Base-by-base conservation (phyloP, 495 filamentous ascomycete species). In the Paragyromitra xinjiangensis region DNA sequence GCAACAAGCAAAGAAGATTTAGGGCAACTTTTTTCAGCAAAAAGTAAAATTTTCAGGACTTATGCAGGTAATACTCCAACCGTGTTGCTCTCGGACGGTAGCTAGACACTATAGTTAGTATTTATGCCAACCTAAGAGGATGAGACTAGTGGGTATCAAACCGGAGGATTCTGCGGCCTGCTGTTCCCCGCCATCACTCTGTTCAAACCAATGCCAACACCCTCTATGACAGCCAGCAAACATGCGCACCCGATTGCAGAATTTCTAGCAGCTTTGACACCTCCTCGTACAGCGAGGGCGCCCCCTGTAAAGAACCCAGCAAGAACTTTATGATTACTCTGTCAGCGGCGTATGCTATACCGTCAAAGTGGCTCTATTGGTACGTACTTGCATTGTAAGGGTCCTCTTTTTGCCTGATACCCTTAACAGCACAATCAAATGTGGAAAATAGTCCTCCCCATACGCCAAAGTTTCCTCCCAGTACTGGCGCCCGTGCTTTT, bases 221-320 rank as follows among this genome's bases (percentile, higher is more conserved):
- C 95, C 85, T 99, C 95, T 73, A 99, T 98, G 53, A 98, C 93
- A 11, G 91, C 95, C 24, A 99, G 87, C 81, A 99, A 87, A 66
- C 95, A 92, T 50, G 93, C 95, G 82, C 95, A 98, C 80, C 94
- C 93, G 74, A 99, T 98, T 45, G 96, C 95, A 42, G 93, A 93
- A 85, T 98, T 98, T 74, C 95, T 87, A 39, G 93, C 92, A 61
- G 94, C 92, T 84, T 91, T 93, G 75, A 90, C 88, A 66, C 95
- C 96, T 82, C 95, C 96, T 86, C 95, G 89, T 59, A 98, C 87
- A 26, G 95, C 95, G 24, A 99, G 87, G 22, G 94, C 86, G 80
- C 95, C 96, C 82, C 95, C 95, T 37, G 95, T 99, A 84, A 98
- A 95, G 88, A 98, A 98, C 73, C 95, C 95, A 40, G 95, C 96